Base-by-base conservation (phyloP, 345 rosid genomes). In the Syzygium aqueum region DNA sequence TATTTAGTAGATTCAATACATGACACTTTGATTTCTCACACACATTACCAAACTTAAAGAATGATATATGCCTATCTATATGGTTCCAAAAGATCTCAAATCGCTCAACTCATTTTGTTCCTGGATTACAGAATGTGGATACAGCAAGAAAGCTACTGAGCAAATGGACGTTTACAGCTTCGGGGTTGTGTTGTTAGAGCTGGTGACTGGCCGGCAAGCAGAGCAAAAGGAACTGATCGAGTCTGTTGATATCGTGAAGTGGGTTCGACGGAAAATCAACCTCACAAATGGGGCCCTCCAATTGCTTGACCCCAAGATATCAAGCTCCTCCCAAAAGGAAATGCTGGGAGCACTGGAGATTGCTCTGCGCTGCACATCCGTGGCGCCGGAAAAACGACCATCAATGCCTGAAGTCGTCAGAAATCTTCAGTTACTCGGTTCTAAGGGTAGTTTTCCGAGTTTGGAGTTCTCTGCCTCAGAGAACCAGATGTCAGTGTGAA, bases 221-320 rank as follows among this genome's bases (percentile, higher is more conserved):
- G 98, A 93, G 83, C 88, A 82, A 85, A 92, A 90, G 53, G 89
- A 90, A 77, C 88, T 95, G 77, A 86, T 61, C 8, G 95, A 93
- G 53, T 93, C 93, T 30, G 88, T 95, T 54, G 98, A 96, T 84
- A 90, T 97, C 9, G 95, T 96, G 93, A 97, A 92, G 89, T 95
- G 94, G 95, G 98, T 97, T 73, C 91, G 99, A 53, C 91, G 99
- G 90, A 97, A 94, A 92, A 95, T 97, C 91, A 96, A 97, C 94
- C 90, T 97, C 82, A 89, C 92, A 13, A 90, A 94, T 28, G 99
- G 99, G 33, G 95, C 94, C 59, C 77, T 87, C 22, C 93, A 92
- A 89, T 96, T 96, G 90, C 93, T 97, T 46, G 99, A 97, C 90
- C 91, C 94, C 9, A 94, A 90, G 86, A 92, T 96, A 88, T 90